Evolutionary conservation across 176 grass and related monocot species (phyloP), one percentile per base, ranked within the genome.

Genomic region (Oryza nivara): DNA sequence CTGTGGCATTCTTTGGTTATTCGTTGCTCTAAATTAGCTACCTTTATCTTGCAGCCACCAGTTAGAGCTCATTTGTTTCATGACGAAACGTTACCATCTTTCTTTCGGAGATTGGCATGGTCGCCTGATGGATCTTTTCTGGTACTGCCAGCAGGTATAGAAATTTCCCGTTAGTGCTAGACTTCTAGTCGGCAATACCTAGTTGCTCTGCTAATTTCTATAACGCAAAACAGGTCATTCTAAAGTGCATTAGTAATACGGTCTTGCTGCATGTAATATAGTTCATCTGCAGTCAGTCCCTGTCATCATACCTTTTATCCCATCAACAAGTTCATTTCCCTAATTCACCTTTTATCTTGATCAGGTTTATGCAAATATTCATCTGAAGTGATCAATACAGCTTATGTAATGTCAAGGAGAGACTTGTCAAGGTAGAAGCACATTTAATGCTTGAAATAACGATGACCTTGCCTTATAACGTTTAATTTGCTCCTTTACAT

Each of bases 121-220:
- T 99, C 96, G 8, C 96, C 96, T 54, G 96, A 99, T 73, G 96
- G 96, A 76, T 92, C 96, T 73, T 99, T 99, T 81, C 85, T 99
- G 86, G 80, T 99, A 77, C 65, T 96, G 45, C 96, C 96, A 65
- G 91, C 96, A 81, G 96, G 96, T 99, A 92, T 82, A 40, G 3
- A 7, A 65, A 23, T 25, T 65, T 72, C 83, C 66, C 38, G 51
- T 22, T 30, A 34, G n/a, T 60, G 72, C 17, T 70, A 54, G 3
- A 63, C n/a, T 63, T n/a, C n/a, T 9, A 63, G 7, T 63, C 2
- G 7, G n/a, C 20, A 63, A n/a, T 46, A 54, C 11, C 47, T 77
- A 40, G 9, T 69, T 28, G 30, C 28, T 30, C 51, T 68, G 7
- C 12, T 85, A n/a, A 28, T 20, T 14, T 56, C 7, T 4, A 49